These are phyloP conservation scores for Harringtonia aguacate DNA, from an alignment of 2,329 filamentous ascomycete genomes.

Conservation along the genomic window DNA sequence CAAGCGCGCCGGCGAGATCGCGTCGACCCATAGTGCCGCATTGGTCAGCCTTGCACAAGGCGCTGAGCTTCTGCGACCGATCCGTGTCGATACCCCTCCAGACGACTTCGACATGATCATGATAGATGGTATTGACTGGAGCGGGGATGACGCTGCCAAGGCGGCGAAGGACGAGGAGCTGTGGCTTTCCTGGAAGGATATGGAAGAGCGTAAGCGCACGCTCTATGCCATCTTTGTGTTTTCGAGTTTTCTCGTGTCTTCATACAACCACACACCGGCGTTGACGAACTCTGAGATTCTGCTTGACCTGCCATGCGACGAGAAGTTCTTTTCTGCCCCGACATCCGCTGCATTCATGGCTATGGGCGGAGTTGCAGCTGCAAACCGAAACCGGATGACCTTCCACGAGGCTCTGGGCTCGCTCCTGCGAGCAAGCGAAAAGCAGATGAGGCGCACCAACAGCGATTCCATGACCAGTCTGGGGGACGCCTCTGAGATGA, in stretches of 20 bases:
- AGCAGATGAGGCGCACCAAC: constrained; percentile 21
- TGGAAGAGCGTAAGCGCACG: constrained; percentile 87
- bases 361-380: constrained; percentile 60
- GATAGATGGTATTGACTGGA: constrained; percentile 39
- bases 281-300: constrained; percentile 90
- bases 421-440: constrained; percentile 66
- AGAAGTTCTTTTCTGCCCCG: constrained; percentile 80
- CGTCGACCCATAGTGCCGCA: constrained; percentile 82
- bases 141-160: constrained; percentile 21
- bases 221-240: constrained; percentile 85
- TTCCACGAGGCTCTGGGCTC: constrained; percentile 77
- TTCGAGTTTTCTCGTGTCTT: constrained; percentile 81
- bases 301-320: constrained; percentile 83
- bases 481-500: constrained; percentile 47
- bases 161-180: constrained; percentile 51
- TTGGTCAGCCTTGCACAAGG: constrained; percentile 84
- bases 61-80: constrained; percentile 55
- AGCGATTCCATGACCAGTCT: constrained; percentile 30
- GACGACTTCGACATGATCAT: constrained; percentile 46
- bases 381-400: constrained; percentile 59
- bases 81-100: constrained; percentile 28
- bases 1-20: constrained; percentile 81
- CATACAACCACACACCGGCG: constrained; percentile 85
- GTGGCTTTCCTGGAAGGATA: constrained; percentile 81
- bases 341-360: constrained; percentile 72